Evolutionary conservation across 2,329 filamentous ascomycete species (phyloP), one percentile per base, ranked within the genome.

Genomic region (Daldinia sp.): DNA sequence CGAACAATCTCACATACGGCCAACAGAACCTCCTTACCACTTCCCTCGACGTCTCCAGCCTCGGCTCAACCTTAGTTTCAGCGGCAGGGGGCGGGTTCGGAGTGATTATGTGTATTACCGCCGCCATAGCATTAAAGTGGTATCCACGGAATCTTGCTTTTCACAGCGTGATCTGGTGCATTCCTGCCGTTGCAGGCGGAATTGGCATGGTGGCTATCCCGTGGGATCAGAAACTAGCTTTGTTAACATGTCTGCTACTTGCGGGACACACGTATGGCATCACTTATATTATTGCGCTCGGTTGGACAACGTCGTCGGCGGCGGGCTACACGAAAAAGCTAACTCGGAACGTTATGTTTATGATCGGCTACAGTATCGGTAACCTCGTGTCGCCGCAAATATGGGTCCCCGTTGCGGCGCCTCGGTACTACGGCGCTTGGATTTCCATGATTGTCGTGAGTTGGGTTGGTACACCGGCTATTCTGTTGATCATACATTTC

Each of bases 261-360:
- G 41, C 53, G 4, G 53, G 53, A 21, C 53, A 56, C 15, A 56
- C 53, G 5, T 56, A 56, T 32, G 53, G 53, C 10, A 34, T 56
- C 21, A 48, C 53, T 11, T 56, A 56, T 21, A 56, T 56, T 32
- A 56, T 56, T 32, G 53, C 53, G n/a, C 41, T 56, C n/a, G 53
- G 53, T n/a, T 56, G 53, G 53, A 56, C 53, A 27, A 56, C 53
- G 4, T 56, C 53, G 13, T 56, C 53, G 3, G 53, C 53, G n/a
- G 53, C 53, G 10, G 53, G 53, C 1, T 56, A 56, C 32, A 56
- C 53, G 9, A 56, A 56, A 23, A 56, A 56, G 53, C 41, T 56
- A 15, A 56, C 53, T n/a, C 41, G 53, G 8, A 56, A 56, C 53
- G 53, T 56, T 30, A 56, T 56, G 53, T 56, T 56, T 10, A 56